Percentiles rank a stretch among this genome's conserved stretches.
Evolutionary conservation across 176 grass and related monocot species (phyloP).

Genomic region (Aegilops umbellulata): DNA sequence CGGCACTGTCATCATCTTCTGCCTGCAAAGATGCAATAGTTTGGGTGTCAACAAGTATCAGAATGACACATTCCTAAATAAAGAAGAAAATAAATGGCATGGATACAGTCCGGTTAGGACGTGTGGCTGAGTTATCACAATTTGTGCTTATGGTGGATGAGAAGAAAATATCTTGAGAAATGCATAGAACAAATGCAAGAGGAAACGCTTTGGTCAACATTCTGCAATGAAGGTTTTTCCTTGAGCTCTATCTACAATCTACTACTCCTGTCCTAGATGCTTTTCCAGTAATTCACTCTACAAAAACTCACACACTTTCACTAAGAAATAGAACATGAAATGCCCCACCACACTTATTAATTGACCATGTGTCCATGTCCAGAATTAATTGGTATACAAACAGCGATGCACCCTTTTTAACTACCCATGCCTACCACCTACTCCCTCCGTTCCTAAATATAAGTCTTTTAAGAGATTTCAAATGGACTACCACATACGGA

Average conservation of each 20-base stretch:
- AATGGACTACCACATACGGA: no score
- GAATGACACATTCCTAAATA: neutral
- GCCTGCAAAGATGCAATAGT: slow-evolving; percentile 37
- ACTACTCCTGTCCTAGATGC: neutral
- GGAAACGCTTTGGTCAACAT: neutral
- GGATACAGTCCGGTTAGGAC: neutral
- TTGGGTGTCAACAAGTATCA: neutral
- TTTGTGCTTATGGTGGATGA: neutral
- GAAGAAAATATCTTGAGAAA: neutral
- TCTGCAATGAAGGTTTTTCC: neutral
- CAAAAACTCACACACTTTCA: neutral
- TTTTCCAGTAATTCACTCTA: neutral
- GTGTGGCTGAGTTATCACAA: neutral
- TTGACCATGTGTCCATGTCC: neutral
- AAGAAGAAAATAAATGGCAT: neutral
- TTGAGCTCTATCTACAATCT: neutral
- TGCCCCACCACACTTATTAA: neutral
- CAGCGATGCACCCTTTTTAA: neutral
- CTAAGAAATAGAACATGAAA: neutral
- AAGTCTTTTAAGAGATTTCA: no score
- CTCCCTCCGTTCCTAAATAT: no score
- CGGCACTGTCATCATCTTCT: slow-evolving; percentile 53
- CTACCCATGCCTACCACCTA: neutral
- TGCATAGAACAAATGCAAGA: neutral
- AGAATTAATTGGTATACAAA: neutral